Conservation (phyloP, 2,329 filamentous ascomycete genomes). For the Fusarium nelsonii region DNA sequence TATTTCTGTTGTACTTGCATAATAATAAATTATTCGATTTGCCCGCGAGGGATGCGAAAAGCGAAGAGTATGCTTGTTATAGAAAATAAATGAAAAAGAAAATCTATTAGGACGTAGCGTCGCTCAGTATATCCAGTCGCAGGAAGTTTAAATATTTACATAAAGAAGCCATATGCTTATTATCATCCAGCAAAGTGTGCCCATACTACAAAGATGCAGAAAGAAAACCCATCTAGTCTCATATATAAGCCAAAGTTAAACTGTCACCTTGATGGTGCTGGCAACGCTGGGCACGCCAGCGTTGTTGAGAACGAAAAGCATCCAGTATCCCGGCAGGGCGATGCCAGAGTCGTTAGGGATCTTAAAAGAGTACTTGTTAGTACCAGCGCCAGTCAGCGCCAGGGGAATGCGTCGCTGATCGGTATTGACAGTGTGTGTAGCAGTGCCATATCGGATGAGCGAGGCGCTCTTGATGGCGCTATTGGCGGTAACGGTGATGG, state of each 20-base stretch:
- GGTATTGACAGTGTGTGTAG: slow-evolving; percentile 40
- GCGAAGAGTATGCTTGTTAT: too few relatives aligned
- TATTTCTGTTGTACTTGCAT: too few relatives aligned
- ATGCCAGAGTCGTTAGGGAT: slow-evolving; percentile 35
- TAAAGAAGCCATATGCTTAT: slow-evolving; percentile 5
- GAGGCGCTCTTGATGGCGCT: slow-evolving; percentile 30
- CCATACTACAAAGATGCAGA: background rate
- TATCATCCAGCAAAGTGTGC: background rate
- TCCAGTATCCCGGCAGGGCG: slow-evolving; percentile 42
- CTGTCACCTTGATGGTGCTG: slow-evolving; percentile 33
- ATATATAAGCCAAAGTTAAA: background rate
- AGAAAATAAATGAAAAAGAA: background rate
- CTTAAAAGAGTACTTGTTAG: slow-evolving; percentile 34
- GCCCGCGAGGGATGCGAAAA: too few relatives aligned
- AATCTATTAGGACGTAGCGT: slow-evolving; percentile 12
- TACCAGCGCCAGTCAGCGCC: slow-evolving; percentile 12
- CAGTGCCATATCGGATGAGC: slow-evolving; percentile 38
- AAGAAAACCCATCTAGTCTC: background rate
- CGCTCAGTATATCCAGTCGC: slow-evolving; percentile 1
- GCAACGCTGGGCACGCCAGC: slow-evolving; percentile 39
- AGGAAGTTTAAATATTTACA: slow-evolving; percentile 25
- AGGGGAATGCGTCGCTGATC: slow-evolving; percentile 42
- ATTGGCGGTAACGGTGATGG: slow-evolving; percentile 25
- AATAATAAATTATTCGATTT: too few relatives aligned
- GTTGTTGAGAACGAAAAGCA: slow-evolving; percentile 39